Evolutionary conservation across 495 filamentous ascomycete species (phyloP).

Genomic region (Talaromyces ruber): DNA sequence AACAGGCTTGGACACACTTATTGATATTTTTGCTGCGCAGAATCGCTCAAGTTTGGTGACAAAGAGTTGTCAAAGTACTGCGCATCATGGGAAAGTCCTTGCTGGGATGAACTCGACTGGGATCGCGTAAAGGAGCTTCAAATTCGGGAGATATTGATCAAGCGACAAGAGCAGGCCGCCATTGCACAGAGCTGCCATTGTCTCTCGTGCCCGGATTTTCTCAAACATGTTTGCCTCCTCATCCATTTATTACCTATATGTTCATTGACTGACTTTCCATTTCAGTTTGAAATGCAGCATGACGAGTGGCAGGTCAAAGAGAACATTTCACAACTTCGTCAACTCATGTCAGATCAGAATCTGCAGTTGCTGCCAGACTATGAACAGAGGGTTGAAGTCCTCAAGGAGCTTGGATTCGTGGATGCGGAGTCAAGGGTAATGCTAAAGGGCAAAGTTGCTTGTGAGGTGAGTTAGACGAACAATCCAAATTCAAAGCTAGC

Average conservation of each 20-base stretch:
- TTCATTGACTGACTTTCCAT: not conserved
- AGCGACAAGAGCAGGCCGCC: slow-evolving; percentile 51
- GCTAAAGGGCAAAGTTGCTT: slow-evolving; percentile 96
- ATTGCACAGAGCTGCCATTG: slow-evolving; percentile 50
- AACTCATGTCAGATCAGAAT: slow-evolving; percentile 91
- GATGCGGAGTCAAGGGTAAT: slow-evolving; percentile 76
- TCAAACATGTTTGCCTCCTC: slow-evolving; percentile 61
- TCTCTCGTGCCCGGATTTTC: slow-evolving; percentile 62
- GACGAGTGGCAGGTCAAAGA: slow-evolving; percentile 92
- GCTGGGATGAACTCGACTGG: slow-evolving; percentile 86
- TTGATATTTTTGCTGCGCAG: slow-evolving; percentile 11
- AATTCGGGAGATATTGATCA: slow-evolving; percentile 63
- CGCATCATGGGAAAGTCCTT: slow-evolving; percentile 57
- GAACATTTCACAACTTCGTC: slow-evolving; percentile 75
- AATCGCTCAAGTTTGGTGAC: slow-evolving; percentile 38
- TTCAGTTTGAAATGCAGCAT: slow-evolving; percentile 79
- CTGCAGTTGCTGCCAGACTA: slow-evolving; percentile 96
- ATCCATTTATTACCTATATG: not conserved
- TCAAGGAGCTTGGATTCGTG: slow-evolving; percentile 85
- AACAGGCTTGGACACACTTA: not conserved
- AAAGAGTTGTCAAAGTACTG: slow-evolving; percentile 56
- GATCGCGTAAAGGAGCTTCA: slow-evolving; percentile 67
- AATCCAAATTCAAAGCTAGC: not conserved
- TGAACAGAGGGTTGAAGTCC: slow-evolving; percentile 83
- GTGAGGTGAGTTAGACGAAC: slow-evolving; percentile 48